Conservation (phyloP, 1,284 basidiomycete genomes). For the Microbotryum lychnidis-dioicae region DNA sequence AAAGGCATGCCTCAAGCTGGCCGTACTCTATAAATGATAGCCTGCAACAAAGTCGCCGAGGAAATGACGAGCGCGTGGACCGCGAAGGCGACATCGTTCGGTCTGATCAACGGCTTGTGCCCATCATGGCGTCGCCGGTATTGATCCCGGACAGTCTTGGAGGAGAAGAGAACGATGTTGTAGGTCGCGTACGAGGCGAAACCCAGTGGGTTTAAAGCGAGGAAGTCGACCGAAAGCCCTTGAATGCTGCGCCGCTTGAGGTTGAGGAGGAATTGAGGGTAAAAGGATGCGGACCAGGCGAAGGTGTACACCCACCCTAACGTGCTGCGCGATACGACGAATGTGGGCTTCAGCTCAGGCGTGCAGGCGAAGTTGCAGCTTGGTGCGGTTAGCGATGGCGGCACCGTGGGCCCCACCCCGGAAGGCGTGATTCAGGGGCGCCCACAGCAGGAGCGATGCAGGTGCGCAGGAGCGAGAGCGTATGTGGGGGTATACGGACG, state of each 20-base stretch:
- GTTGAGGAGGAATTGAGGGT: slow-evolving; percentile 45
- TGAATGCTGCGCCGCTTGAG: slow-evolving; percentile 40
- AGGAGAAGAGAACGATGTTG: slow-evolving; percentile 40
- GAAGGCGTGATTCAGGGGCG: too few species aligned
- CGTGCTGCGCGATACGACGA: background rate
- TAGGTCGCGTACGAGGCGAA: slow-evolving; percentile 43
- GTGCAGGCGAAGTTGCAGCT: too few species aligned
- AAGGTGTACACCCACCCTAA: slow-evolving; percentile 24
- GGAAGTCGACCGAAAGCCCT: slow-evolving; percentile 44
- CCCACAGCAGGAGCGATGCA: too few species aligned
- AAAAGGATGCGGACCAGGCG: slow-evolving; percentile 37
- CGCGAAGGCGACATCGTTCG: slow-evolving; percentile 44
- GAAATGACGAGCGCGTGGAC: slow-evolving; percentile 28
- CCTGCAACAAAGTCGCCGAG: slow-evolving; percentile 18
- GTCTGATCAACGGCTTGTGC: slow-evolving; percentile 41
- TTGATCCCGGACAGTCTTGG: slow-evolving; percentile 38
- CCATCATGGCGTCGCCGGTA: slow-evolving; percentile 42
- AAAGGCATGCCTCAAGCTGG: background rate
- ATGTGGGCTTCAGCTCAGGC: background rate
- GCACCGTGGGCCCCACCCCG: too few species aligned
- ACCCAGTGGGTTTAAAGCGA: slow-evolving; percentile 44
- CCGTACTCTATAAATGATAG: slow-evolving; percentile 51
- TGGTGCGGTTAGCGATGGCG: background rate
- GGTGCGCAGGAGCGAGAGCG: too few species aligned
- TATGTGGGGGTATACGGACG: too few species aligned